phyloP scores from a whole-genome alignment of 495 filamentous ascomycete species.

The Sabuloglossum arenarium region DNA sequence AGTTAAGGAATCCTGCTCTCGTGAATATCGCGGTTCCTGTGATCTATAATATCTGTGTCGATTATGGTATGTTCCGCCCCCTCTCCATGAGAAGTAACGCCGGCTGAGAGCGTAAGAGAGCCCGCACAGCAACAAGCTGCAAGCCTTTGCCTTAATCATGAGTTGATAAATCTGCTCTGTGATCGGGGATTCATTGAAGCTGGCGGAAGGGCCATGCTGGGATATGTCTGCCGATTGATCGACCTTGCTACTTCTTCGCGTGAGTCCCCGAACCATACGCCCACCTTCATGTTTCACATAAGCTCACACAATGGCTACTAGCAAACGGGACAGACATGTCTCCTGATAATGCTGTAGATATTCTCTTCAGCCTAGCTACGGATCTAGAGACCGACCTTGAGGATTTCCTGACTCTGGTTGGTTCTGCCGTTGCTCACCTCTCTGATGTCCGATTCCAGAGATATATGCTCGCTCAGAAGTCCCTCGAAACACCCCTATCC shows the following conservation, averaged over 20 bases:
- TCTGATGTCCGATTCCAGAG: constrained; percentile 12
- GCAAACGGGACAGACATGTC: constrained; percentile 6
- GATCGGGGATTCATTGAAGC: neutral
- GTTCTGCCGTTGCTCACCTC: constrained; percentile 10
- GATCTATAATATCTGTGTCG: constrained; percentile 52
- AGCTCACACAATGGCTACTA: constrained; percentile 9
- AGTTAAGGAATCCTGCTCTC: constrained; percentile 27
- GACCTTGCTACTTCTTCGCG: constrained; percentile 1
- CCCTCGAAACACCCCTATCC: constrained; percentile 12
- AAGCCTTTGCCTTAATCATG: neutral
- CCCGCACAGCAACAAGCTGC: constrained; percentile 6
- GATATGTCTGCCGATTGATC: constrained; percentile 3
- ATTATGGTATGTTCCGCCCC: constrained; percentile 34
- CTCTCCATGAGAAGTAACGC: neutral
- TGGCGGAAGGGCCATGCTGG: neutral
- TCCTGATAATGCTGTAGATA: constrained; percentile 11
- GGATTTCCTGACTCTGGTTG: constrained; percentile 3
- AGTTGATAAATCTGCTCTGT: neutral
- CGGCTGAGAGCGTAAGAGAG: constrained; percentile 5
- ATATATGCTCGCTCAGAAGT: constrained; percentile 8
- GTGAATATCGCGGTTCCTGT: constrained; percentile 40
- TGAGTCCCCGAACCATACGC: constrained; percentile 7
- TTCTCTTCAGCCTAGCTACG: neutral
- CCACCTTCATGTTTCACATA: constrained; percentile 2
- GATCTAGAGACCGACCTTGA: constrained; percentile 2